Percentiles rank a stretch among this genome's conserved stretches.
Conservation (phyloP, 495 filamentous ascomycete genomes). For the Xylaria grammica region DNA sequence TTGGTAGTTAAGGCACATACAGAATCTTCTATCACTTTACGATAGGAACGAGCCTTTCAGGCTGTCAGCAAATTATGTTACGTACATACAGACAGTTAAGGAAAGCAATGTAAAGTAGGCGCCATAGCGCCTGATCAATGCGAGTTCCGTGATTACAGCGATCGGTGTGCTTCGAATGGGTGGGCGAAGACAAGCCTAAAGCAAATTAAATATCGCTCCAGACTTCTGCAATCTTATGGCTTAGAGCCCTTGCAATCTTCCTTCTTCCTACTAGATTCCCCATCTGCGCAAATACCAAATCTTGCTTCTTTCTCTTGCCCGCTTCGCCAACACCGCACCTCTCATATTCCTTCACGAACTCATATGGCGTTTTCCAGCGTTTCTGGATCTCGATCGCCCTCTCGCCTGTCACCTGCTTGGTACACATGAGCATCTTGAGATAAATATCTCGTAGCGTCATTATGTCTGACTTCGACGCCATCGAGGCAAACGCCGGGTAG, state of each 20-base stretch:
- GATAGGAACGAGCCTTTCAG: neutral
- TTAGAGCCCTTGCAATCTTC: constrained; percentile 68
- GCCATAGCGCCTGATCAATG: no score
- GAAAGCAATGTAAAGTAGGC: neutral
- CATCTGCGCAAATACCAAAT: constrained; percentile 60
- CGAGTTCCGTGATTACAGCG: neutral
- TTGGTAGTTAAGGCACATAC: neutral
- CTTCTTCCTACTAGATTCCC: constrained; percentile 66
- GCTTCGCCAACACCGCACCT: constrained; percentile 49
- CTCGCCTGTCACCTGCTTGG: constrained; percentile 75
- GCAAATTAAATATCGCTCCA: constrained; percentile 59
- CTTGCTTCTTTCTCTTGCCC: constrained; percentile 53
- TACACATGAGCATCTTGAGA: constrained; percentile 89
- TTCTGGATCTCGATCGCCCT: constrained; percentile 83
- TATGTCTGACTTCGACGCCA: constrained; percentile 75
- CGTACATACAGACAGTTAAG: neutral
- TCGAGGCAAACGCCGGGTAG: constrained; percentile 71
- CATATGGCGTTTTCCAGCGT: constrained; percentile 72
- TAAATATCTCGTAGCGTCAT: constrained; percentile 77
- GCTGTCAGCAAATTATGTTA: neutral
- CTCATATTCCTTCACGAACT: constrained; percentile 71
- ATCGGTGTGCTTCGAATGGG: neutral
- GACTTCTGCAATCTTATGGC: constrained; percentile 73
- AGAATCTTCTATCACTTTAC: neutral
- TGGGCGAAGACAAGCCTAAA: neutral